A percentile compares a stretch with the other conserved stretches of the same genome.
Evolutionary conservation across 148 eudicot genomes (phyloP).

Genomic region (Amaranthus hypochondriacus): DNA sequence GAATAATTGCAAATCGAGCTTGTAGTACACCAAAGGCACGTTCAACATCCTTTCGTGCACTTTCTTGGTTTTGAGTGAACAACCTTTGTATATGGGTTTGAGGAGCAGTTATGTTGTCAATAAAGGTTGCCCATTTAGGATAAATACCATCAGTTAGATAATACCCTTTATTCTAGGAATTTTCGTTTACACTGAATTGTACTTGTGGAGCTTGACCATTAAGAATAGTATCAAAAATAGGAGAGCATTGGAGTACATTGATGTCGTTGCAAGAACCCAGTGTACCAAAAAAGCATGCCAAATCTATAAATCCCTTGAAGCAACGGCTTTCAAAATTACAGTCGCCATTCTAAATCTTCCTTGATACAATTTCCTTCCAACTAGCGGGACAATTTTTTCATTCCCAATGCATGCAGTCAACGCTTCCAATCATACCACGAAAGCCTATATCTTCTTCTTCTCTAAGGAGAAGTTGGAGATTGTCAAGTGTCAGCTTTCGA

Average conservation of each 20-base stretch:
- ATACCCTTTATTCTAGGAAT: neutral
- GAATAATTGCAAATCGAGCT: too few relatives aligned
- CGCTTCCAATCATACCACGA: neutral
- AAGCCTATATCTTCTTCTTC: neutral
- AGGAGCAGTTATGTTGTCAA: slow-evolving; percentile 1
- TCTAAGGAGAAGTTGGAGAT: neutral
- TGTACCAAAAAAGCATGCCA: neutral
- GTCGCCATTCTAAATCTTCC: neutral
- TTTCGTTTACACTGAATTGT: neutral
- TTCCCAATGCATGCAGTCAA: too few relatives aligned
- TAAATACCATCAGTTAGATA: neutral
- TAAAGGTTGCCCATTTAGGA: slow-evolving; percentile 5
- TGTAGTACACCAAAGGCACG: neutral
- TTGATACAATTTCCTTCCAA: neutral
- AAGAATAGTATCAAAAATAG: neutral
- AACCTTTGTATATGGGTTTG: slow-evolving; percentile 7
- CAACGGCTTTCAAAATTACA: neutral
- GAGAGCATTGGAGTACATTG: slow-evolving; percentile 1
- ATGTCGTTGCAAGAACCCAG: slow-evolving; percentile 1
- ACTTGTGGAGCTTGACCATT: slow-evolving; percentile 4
- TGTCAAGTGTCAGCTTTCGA: too few relatives aligned
- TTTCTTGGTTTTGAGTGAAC: neutral
- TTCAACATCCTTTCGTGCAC: neutral
- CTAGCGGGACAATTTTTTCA: too few relatives aligned
- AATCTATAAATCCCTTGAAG: slow-evolving; percentile 4